Evolutionary conservation across 805 yeast species (phyloP).

Genomic region (Naumovozyma castellii): DNA sequence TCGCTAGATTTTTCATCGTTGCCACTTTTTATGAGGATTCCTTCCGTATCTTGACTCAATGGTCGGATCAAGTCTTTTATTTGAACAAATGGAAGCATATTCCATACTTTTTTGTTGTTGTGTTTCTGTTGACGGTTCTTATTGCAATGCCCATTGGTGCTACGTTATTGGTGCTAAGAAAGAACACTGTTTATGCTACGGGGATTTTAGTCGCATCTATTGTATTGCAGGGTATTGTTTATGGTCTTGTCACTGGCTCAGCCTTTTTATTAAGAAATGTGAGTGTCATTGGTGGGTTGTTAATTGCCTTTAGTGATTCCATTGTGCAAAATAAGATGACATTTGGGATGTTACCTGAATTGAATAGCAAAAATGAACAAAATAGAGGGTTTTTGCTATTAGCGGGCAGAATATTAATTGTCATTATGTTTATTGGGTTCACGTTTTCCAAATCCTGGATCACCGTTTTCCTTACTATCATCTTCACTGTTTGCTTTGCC

Average conservation of each 20-base stretch:
- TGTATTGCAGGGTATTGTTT: conserved; percentile 72
- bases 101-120: conserved; percentile 66
- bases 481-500: conserved; percentile 71
- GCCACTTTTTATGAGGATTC: conserved; percentile 92
- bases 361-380: conserved; percentile 49
- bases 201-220: conserved; percentile 61
- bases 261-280: conserved; percentile 78
- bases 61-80: conserved; percentile 85
- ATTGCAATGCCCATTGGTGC: conserved; percentile 66
- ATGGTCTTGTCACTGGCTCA: conserved; percentile 76
- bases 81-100: conserved; percentile 69
- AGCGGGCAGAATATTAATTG: conserved; percentile 80
- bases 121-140: conserved; percentile 58
- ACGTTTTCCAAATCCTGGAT: conserved; percentile 68
- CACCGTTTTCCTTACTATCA: conserved; percentile 50
- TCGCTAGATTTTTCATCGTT: conserved; percentile 84
- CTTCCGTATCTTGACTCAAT: conserved; percentile 70
- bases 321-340: conserved; percentile 63
- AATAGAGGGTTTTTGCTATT: conserved; percentile 69
- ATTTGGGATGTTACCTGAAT: conserved; percentile 40
- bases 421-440: conserved; percentile 77
- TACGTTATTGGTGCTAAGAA: conserved; percentile 57
- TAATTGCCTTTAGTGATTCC: conserved; percentile 79
- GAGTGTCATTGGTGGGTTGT: conserved; percentile 84
- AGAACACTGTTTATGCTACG: conserved; percentile 61